Conservation (phyloP, 2,329 filamentous ascomycete species). For the Neonectria punicea region DNA sequence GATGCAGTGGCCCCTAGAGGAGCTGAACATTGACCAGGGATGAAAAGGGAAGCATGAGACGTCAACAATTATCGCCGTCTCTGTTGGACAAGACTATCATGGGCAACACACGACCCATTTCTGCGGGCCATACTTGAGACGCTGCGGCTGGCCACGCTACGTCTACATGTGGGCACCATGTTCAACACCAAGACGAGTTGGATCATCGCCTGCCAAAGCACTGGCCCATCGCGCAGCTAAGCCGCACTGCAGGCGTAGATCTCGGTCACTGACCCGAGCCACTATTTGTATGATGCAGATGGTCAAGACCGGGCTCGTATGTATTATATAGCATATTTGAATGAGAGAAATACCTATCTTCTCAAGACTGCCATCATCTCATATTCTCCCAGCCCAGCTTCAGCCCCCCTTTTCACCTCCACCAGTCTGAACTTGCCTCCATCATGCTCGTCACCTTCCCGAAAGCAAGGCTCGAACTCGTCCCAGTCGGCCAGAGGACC, state of each 20-base stretch:
- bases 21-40: neutral
- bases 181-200: neutral
- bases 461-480: conserved; percentile 37
- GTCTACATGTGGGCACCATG: neutral
- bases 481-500: conserved; percentile 43
- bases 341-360: neutral
- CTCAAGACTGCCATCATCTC: conserved; percentile 37
- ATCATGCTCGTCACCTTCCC: neutral
- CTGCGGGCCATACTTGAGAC: too few species aligned
- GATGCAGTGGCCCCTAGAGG: conserved; percentile 43
- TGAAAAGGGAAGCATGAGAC: neutral
- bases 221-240: neutral
- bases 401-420: conserved; percentile 20
- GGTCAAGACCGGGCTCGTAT: neutral
- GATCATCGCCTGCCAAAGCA: neutral
- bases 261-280: neutral
- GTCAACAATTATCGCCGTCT: neutral
- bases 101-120: neutral
- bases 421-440: conserved; percentile 19
- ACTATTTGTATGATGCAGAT: neutral
- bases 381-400: conserved; percentile 35
- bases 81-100: neutral
- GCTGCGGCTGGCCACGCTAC: neutral
- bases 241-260: neutral
- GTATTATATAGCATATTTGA: neutral